phyloP scores from a whole-genome alignment of 140 eudicot genomes.

The Anethum foeniculum region DNA sequence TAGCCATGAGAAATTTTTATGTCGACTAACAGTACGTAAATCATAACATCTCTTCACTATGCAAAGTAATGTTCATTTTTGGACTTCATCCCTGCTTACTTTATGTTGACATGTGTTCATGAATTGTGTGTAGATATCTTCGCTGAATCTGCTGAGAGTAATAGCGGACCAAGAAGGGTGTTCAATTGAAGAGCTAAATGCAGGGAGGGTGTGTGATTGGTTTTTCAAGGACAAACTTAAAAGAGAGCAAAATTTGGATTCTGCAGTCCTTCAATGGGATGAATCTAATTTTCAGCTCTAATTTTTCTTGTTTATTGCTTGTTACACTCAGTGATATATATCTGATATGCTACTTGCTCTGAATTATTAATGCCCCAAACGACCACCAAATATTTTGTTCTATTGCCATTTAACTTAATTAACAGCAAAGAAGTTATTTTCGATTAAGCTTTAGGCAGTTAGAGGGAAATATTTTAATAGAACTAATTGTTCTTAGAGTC shows the following conservation, averaged over 20 bases:
- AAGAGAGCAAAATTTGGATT: conserved; percentile 68
- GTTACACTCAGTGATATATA: not conserved
- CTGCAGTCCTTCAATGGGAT: conserved; percentile 91
- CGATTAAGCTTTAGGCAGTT: not conserved
- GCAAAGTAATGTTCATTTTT: not conserved
- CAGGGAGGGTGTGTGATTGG: conserved; percentile 89
- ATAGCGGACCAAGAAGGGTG: conserved; percentile 83
- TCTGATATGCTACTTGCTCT: not conserved
- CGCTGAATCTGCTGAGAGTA: conserved; percentile 71
- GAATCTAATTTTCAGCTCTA: conserved; percentile 49
- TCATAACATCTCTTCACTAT: not conserved
- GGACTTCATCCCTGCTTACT: not conserved
- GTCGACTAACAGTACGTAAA: conserved; percentile 71
- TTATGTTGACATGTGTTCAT: not conserved
- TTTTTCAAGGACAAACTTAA: conserved; percentile 82
- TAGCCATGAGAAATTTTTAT: conserved; percentile 68
- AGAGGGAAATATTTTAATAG: not conserved
- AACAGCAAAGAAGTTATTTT: not conserved
- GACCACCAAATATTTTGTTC: not conserved
- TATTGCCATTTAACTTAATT: not conserved
- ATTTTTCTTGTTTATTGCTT: not conserved
- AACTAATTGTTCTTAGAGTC: not conserved
- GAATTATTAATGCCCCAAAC: not conserved
- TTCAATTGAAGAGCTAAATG: conserved; percentile 77
- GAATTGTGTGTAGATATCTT: conserved; percentile 43